Evolutionary conservation across 129 eudicot species (phyloP).

Genomic region (sunflower (Helianthus annuus)): DNA sequence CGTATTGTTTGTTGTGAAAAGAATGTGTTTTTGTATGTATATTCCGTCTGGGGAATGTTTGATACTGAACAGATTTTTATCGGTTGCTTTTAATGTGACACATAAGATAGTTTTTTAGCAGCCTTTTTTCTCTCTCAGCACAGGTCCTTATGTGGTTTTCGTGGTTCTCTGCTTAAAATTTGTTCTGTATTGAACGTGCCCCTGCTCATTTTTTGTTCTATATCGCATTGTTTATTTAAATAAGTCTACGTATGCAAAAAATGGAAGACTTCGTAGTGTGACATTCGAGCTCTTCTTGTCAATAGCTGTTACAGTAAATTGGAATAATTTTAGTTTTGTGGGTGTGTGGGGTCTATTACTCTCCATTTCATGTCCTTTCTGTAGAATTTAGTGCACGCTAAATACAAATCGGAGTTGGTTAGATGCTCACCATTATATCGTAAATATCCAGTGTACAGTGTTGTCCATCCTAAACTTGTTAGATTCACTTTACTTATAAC

Average conservation of each 20-base stretch:
- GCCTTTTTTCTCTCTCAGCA: too few species aligned
- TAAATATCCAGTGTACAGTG: neutral
- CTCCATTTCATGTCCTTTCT: neutral
- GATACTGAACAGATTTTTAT: too few species aligned
- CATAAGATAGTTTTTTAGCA: too few species aligned
- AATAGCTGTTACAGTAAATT: neutral
- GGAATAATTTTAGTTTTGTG: neutral
- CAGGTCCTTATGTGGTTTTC: too few species aligned
- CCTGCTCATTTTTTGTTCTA: neutral
- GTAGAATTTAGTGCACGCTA: conserved; percentile 13
- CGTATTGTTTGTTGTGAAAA: too few species aligned
- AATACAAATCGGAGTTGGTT: too few species aligned
- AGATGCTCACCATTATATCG: too few species aligned
- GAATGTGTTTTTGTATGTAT: too few species aligned
- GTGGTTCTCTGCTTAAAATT: too few species aligned
- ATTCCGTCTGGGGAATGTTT: too few species aligned
- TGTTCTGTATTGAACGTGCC: too few species aligned
- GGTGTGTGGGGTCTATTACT: conserved; percentile 10
- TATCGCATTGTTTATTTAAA: neutral
- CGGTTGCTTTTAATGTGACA: too few species aligned
- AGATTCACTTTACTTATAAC: neutral
- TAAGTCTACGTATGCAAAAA: neutral
- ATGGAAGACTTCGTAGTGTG: neutral
- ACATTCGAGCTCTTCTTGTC: neutral
- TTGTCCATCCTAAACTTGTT: neutral